Conservation (phyloP, 805 yeast genomes). For the Metschnikowia gelsemii region DNA sequence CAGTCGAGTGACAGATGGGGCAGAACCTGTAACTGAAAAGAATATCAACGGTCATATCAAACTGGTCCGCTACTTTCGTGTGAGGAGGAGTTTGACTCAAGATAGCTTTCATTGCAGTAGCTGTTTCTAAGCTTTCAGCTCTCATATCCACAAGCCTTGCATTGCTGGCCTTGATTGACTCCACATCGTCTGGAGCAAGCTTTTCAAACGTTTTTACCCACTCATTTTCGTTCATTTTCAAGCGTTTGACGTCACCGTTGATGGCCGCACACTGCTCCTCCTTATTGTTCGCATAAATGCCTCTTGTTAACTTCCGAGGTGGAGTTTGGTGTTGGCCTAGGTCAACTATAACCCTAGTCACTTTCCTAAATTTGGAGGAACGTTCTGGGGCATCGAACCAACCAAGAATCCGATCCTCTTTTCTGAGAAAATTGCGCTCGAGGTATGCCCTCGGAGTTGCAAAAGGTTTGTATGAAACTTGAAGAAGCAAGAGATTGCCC, state of each 20-base stretch:
- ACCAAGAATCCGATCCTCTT: neutral
- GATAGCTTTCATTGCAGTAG: neutral
- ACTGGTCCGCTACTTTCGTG: neutral
- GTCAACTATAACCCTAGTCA: neutral
- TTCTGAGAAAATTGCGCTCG: neutral
- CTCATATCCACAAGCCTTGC: neutral
- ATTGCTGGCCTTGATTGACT: neutral
- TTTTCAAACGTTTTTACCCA: neutral
- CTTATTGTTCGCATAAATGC: neutral
- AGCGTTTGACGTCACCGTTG: neutral
- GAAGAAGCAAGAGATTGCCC: neutral
- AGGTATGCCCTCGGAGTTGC: neutral
- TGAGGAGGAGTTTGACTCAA: neutral
- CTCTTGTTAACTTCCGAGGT: neutral
- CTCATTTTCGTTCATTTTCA: neutral
- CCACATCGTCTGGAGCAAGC: neutral
- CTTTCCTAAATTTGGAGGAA: neutral
- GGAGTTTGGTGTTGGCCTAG: neutral
- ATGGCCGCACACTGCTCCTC: neutral
- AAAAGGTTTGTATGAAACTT: neutral
- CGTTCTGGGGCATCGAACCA: neutral
- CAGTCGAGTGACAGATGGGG: constrained; percentile 2
- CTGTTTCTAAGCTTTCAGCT: neutral
- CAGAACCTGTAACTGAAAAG: neutral
- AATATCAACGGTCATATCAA: neutral